Conservation (phyloP, 352 stramenopile genomes). For the Globisporangium splendens region DNA sequence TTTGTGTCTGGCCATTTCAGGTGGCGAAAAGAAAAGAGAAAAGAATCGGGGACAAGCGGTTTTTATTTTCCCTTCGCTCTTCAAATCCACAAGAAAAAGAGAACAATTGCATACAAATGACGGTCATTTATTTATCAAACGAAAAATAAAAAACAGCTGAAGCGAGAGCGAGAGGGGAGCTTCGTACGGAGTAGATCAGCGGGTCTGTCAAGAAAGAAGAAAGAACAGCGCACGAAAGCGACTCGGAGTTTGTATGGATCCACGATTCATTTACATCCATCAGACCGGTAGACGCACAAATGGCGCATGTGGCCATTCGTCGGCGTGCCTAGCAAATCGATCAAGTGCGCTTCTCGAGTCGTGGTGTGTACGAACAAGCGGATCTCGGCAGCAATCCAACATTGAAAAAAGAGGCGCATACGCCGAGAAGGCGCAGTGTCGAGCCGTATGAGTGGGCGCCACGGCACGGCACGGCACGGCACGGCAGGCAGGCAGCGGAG, state of each 20-base stretch:
- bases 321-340: not conserved
- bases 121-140: not conserved
- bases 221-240: not conserved
- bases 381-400: not conserved
- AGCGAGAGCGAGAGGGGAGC: not conserved
- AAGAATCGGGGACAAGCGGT: not conserved
- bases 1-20: too few species aligned
- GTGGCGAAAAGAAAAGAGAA: not conserved
- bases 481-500: too few species aligned
- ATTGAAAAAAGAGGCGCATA: too few species aligned
- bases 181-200: constrained; percentile 5
- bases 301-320: not conserved
- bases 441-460: too few species aligned
- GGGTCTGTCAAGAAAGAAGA: not conserved
- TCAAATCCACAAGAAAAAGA: too few species aligned
- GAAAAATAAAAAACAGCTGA: not conserved
- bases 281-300: constrained; percentile 1
- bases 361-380: not conserved
- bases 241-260: not conserved
- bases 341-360: not conserved
- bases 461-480: too few species aligned
- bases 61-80: constrained; percentile 5
- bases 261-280: constrained; percentile 13
- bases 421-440: too few species aligned
- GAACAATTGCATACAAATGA: too few species aligned